Evolutionary conservation across 129 eudicot species (phyloP), one percentile per base, ranked within the genome.

Genomic region (Smallanthus sonchifolius): DNA sequence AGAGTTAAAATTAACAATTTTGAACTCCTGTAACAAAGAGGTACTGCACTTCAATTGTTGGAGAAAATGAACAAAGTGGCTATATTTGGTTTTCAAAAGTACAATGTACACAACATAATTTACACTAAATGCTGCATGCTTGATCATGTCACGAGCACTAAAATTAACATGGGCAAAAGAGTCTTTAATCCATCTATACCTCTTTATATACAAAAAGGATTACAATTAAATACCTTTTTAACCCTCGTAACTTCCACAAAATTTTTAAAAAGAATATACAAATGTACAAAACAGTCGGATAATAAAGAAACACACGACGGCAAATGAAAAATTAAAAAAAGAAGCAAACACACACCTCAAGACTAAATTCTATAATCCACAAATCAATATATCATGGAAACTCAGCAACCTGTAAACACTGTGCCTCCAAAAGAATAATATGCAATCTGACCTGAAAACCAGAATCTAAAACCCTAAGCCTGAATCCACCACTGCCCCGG

Each of bases 371-470:
- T 75, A 77, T 69, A 60, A 76, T 77, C 72, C 75, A 84, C 86
- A 85, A 80, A 85, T 79, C 62, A 81, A 83, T 84, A 78, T 77
- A 81, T 72, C 72, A 65, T 39, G 79, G 82, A 85, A 85, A 77
- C 76, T 57, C 79, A 73, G 74, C 84, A 81, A 69, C 43, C 57
- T 75, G 75, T 34, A 10, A 63, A 61, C 43, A 83, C 85, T 70
- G 80, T 63, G 74, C 85, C 87, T 85, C 88, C 85, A 30, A 91
- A 84, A 86, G 87, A 91, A 91, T 84, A 81, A 91, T 84, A 79
- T 72, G 75, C 79, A 74, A 81, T 74, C 80, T 60, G 72, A 52
- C 81, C 80, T 70, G 17, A 38, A 69, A 80, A 60, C 28, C 76
- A 71, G 40, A 75, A 61, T 81, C 77, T 61, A 65, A 69, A 76